A percentile compares a stretch with the other conserved stretches of the same genome.
Evolutionary conservation across 345 rosid genomes (phyloP).

Genomic region (Toxicodendron radicans): DNA sequence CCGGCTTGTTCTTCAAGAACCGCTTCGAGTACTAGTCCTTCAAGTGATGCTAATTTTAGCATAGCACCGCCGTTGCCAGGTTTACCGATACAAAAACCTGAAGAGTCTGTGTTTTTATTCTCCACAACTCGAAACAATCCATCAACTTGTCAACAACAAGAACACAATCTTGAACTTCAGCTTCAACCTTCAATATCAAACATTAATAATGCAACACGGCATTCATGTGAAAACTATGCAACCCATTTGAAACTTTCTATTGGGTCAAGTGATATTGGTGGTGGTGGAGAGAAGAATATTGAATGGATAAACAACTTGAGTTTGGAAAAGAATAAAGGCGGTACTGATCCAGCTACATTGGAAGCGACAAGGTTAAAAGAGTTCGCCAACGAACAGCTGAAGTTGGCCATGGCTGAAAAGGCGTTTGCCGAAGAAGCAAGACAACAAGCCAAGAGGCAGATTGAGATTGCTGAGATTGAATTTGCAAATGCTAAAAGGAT

Average conservation of each 20-base stretch:
- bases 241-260: conserved; percentile 71
- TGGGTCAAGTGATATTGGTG: conserved; percentile 32
- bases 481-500: conserved; percentile 68
- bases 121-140: conserved; percentile 16
- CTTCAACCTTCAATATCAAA: conserved; percentile 49
- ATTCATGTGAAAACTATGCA: conserved; percentile 28
- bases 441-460: conserved; percentile 63
- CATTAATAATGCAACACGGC: conserved; percentile 29
- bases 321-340: conserved; percentile 21
- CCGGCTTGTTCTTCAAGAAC: conserved; percentile 70
- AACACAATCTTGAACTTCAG: conserved; percentile 69
- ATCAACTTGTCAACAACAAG: conserved; percentile 25
- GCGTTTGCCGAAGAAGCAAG: conserved; percentile 71
- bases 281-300: conserved; percentile 1
- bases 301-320: not conserved
- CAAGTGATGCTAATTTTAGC: conserved; percentile 62
- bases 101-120: conserved; percentile 26
- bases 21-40: conserved; percentile 74
- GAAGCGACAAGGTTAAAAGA: conserved; percentile 50
- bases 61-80: conserved; percentile 39
- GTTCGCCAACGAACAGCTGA: conserved; percentile 48
- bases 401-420: conserved; percentile 62
- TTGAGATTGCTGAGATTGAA: conserved; percentile 76
- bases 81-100: conserved; percentile 21
- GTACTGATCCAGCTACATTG: conserved; percentile 14